These are phyloP conservation scores for Cicer pinnatifidum DNA, from an alignment of 306 rosid species.

Conservation along the genomic window DNA sequence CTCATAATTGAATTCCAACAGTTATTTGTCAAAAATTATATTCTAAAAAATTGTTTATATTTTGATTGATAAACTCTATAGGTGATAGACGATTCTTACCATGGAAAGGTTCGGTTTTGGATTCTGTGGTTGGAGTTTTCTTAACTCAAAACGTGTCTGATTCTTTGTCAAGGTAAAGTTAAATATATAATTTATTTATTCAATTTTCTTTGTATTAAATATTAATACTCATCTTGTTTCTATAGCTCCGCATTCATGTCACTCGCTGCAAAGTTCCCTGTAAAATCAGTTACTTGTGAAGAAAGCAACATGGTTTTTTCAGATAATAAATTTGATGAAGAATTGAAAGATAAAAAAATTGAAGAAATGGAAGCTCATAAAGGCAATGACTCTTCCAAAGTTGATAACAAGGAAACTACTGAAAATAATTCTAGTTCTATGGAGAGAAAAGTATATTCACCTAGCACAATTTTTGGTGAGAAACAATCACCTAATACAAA, in stretches of 20 bases:
- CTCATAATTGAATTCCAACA: too few species aligned
- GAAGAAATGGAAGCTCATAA: constrained; percentile 30
- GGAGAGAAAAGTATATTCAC: background rate
- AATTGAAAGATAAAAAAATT: background rate
- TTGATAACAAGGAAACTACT: background rate
- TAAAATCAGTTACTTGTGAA: constrained; percentile 1
- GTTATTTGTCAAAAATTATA: background rate
- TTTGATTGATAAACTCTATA: background rate
- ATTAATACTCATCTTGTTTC: background rate
- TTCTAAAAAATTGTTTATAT: background rate
- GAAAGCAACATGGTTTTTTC: background rate
- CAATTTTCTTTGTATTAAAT: background rate
- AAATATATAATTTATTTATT: background rate
- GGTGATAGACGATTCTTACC: constrained; percentile 42
- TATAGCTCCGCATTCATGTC: constrained; percentile 72
- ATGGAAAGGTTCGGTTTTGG: constrained; percentile 50
- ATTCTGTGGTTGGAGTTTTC: constrained; percentile 46
- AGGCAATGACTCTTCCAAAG: background rate
- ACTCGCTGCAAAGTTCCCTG: constrained; percentile 63
- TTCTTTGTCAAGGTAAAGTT: constrained; percentile 44
- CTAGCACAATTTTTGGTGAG: background rate
- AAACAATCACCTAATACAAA: background rate
- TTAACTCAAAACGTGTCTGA: constrained; percentile 48
- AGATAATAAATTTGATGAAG: background rate
- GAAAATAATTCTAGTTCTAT: background rate